A percentile compares a stretch with the other conserved stretches of the same genome.
These are phyloP conservation scores for Penicillium brasilianum DNA, from an alignment of 2,329 filamentous ascomycete genomes.

Conservation along the genomic window DNA sequence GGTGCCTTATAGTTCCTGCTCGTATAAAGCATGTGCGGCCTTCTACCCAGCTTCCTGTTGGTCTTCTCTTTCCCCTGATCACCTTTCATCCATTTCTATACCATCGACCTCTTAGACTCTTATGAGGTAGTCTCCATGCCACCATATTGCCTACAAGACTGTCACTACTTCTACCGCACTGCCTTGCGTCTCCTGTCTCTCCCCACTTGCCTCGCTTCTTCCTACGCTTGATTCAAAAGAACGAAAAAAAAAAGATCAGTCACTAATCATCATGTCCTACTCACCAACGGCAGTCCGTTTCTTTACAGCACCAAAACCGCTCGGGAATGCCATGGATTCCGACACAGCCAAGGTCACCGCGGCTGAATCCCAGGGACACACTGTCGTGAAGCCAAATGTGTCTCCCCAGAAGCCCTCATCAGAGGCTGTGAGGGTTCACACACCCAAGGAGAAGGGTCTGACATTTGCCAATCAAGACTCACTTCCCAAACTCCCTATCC, in stretches of 20 bases:
- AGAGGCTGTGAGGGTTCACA: conserved; percentile 17
- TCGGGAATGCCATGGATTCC: conserved; percentile 69
- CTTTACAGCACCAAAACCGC: conserved; percentile 72
- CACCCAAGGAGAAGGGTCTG: conserved; percentile 66
- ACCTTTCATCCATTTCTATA: conserved; percentile 8
- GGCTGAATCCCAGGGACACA: conserved; percentile 19
- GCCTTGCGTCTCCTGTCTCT: conserved; percentile 85
- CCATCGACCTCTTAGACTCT: conserved; percentile 14
- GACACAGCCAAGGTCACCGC: conserved; percentile 11
- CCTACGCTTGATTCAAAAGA: conserved; percentile 60
- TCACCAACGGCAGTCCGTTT: conserved; percentile 69
- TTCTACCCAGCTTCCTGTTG: neutral
- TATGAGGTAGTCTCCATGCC: conserved; percentile 68
- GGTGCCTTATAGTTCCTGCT: conserved; percentile 12
- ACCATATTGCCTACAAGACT: conserved; percentile 81
- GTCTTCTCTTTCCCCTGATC: conserved; percentile 4
- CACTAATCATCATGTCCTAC: conserved; percentile 63
- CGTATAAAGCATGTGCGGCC: conserved; percentile 1
- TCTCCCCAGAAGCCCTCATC: conserved; percentile 16
- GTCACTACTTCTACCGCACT: conserved; percentile 91
- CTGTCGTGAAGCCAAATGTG: conserved; percentile 34
- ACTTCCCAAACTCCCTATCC: conserved; percentile 90
- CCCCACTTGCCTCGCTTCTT: conserved; percentile 75
- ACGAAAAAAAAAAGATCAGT: conserved; percentile 32
- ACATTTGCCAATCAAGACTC: conserved; percentile 90